A percentile compares a stretch with the other conserved stretches of the same genome.
Evolutionary conservation across 495 filamentous ascomycete genomes (phyloP).

Genomic region (Annulohypoxylon moriforme): DNA sequence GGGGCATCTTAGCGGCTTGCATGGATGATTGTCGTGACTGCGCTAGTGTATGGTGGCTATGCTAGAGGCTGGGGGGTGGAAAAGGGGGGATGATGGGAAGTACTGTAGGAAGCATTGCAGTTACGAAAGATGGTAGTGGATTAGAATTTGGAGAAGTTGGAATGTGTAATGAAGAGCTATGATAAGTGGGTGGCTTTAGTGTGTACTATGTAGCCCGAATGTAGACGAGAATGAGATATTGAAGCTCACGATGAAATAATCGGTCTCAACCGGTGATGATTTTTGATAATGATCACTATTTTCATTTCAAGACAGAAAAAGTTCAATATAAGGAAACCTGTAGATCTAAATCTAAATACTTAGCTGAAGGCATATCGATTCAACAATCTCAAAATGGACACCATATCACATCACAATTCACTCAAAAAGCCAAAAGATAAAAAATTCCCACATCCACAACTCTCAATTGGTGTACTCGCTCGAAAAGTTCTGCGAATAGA

Average conservation of each 20-base stretch:
- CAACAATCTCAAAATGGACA: neutral
- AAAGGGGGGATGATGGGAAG: neutral
- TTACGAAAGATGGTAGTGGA: neutral
- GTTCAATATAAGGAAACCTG: neutral
- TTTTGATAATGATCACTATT: neutral
- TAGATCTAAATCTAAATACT: neutral
- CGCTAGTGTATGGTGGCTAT: slow-evolving; percentile 1
- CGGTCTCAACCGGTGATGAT: neutral
- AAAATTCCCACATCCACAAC: slow-evolving; percentile 39
- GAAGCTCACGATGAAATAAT: neutral
- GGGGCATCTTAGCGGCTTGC: neutral
- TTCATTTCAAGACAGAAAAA: no score
- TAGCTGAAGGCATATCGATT: neutral
- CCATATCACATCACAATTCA: slow-evolving; percentile 2
- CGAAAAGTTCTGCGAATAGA: slow-evolving; percentile 16
- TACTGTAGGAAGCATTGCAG: neutral
- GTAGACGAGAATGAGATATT: neutral
- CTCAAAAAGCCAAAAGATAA: neutral
- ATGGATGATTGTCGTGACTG: neutral
- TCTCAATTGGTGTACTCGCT: slow-evolving; percentile 37
- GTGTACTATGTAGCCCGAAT: neutral
- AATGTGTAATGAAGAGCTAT: neutral
- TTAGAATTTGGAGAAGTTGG: neutral
- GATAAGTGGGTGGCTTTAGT: neutral
- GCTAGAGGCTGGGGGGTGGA: neutral